Percentiles rank a stretch among this genome's conserved stretches.
These are phyloP conservation scores for Auricularia cornea DNA, from an alignment of 768 basidiomycete genomes.

Conservation along the genomic window DNA sequence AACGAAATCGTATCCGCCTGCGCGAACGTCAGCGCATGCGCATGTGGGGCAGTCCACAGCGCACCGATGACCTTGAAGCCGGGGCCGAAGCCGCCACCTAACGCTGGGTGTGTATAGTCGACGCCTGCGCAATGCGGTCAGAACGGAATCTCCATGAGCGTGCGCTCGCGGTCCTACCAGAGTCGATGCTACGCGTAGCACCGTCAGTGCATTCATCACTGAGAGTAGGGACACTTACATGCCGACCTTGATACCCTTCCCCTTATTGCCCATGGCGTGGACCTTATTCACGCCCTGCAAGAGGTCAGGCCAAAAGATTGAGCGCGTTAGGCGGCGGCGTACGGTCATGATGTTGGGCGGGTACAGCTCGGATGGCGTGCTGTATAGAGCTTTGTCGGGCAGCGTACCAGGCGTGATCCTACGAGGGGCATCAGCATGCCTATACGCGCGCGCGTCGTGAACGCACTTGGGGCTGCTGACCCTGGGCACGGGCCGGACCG, in stretches of 20 bases:
- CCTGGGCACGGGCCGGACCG: too few species aligned
- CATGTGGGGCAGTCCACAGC: too few species aligned
- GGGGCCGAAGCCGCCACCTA: constrained; percentile 10
- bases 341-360: background rate
- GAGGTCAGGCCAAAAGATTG: too few species aligned
- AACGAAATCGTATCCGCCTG: constrained; percentile 9
- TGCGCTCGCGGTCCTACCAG: background rate
- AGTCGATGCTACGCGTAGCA: background rate
- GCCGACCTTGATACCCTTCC: constrained; percentile 29
- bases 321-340: too few species aligned
- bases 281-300: constrained; percentile 25
- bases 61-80: constrained; percentile 7
- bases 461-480: too few species aligned
- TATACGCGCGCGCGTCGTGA: too few species aligned
- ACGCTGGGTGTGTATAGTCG: background rate
- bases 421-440: too few species aligned
- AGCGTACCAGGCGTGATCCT: too few species aligned
- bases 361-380: background rate
- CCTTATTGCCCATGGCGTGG: constrained; percentile 27
- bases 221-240: constrained; percentile 7
- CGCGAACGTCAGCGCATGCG: too few species aligned
- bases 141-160: too few species aligned
- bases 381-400: too few species aligned
- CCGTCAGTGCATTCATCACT: background rate
- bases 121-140: background rate